phyloP scores from a whole-genome alignment of 179 eudicot species.

The Beta lomatogona region DNA sequence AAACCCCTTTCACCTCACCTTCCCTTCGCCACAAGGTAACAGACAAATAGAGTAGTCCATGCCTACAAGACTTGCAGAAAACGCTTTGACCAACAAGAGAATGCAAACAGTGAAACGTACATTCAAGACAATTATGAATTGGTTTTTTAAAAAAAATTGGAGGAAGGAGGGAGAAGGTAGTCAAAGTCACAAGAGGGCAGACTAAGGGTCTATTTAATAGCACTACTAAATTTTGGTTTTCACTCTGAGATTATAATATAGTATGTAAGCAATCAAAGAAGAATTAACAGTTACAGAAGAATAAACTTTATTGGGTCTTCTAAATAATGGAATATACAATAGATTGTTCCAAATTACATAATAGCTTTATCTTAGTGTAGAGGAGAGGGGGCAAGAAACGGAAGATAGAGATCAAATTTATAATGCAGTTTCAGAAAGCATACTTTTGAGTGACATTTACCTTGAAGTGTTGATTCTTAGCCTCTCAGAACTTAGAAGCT shows the following conservation, averaged over 20 bases:
- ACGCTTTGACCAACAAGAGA: background rate
- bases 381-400: background rate
- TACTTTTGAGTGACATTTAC: conserved; percentile 34
- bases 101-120: background rate
- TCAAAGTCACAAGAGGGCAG: background rate
- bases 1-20: no score
- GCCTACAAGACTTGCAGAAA: background rate
- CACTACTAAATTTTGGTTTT: background rate
- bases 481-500: conserved; percentile 80
- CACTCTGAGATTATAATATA: background rate
- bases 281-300: no score
- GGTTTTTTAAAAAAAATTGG: no score
- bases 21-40: no score
- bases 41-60: no score
- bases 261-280: no score
- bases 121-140: background rate
- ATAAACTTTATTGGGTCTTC: background rate
- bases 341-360: background rate
- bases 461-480: conserved; percentile 87
- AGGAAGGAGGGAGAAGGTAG: no score
- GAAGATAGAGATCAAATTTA: background rate
- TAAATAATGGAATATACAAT: background rate
- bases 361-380: background rate
- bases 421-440: background rate
- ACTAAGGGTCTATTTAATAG: background rate